Conservation (phyloP, 2,329 filamentous ascomycete species). For the Pseudopithomyces chartarum region DNA sequence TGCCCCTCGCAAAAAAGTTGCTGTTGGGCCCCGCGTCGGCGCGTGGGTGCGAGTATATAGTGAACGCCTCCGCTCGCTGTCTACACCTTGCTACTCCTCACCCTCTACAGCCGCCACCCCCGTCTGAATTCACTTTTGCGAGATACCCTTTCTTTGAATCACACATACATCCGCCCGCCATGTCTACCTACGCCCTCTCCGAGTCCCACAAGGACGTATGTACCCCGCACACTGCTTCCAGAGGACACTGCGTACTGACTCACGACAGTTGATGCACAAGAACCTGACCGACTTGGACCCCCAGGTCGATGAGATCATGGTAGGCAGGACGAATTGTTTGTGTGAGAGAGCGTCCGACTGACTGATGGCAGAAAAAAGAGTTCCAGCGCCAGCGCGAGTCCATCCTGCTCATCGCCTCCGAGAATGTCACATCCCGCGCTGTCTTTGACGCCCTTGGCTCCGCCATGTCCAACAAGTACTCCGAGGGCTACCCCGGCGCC, state of each 20-base stretch:
- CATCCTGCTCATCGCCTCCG: constrained; percentile 66
- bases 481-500: constrained; percentile 94
- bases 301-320: constrained; percentile 97
- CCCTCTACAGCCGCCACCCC: neutral
- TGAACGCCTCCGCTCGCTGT: neutral
- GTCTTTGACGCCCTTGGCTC: constrained; percentile 57
- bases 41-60: constrained; percentile 4
- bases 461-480: constrained; percentile 85
- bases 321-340: constrained; percentile 52
- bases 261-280: constrained; percentile 87
- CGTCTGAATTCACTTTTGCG: neutral
- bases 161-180: constrained; percentile 23
- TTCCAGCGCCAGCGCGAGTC: constrained; percentile 97
- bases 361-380: constrained; percentile 72
- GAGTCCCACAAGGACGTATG: constrained; percentile 69
- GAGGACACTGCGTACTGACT: constrained; percentile 39
- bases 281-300: constrained; percentile 88
- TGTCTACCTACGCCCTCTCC: constrained; percentile 65
- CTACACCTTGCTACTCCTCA: neutral
- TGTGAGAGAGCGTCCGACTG: constrained; percentile 12
- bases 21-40: constrained; percentile 16
- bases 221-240: constrained; percentile 28
- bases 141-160: constrained; percentile 7
- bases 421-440: constrained; percentile 47
- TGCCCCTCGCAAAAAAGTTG: constrained; percentile 35